These are phyloP conservation scores for Cladorrhinum samala DNA, from an alignment of 495 filamentous ascomycete species.

Conservation along the genomic window DNA sequence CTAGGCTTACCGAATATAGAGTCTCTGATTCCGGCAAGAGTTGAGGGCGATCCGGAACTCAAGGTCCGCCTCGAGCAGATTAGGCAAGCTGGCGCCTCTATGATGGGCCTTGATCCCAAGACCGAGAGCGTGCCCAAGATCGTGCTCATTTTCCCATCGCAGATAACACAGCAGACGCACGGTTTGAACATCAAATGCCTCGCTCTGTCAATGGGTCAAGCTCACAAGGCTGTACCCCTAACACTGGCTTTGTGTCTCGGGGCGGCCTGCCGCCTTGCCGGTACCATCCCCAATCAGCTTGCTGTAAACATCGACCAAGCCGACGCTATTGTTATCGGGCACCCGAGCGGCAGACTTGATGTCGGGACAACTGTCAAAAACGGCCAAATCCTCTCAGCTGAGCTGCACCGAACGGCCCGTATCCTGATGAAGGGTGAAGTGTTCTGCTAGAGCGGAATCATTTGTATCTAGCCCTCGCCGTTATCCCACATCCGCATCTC, in stretches of 20 bases:
- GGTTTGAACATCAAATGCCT: constrained; percentile 41
- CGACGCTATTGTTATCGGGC: constrained; percentile 47
- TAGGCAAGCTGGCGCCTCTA: constrained; percentile 50
- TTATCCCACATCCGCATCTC: no score
- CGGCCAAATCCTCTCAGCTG: constrained; percentile 39
- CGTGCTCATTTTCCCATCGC: constrained; percentile 48
- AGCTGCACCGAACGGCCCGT: constrained; percentile 49
- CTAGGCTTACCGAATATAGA: constrained; percentile 38
- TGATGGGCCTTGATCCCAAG: constrained; percentile 57
- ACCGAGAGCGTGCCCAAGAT: constrained; percentile 63
- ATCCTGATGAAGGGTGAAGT: constrained; percentile 52
- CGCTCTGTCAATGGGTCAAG: constrained; percentile 49
- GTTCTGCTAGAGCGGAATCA: constrained; percentile 35
- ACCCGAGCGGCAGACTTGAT: constrained; percentile 55
- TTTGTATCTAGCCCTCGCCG: no score
- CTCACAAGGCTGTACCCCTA: constrained; percentile 58
- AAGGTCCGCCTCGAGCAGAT: constrained; percentile 54
- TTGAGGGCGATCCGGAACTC: constrained; percentile 42
- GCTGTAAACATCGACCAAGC: constrained; percentile 17
- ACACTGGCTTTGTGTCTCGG: constrained; percentile 57
- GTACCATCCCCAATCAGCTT: constrained; percentile 41
- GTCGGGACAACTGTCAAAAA: constrained; percentile 44
- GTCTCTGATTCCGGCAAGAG: constrained; percentile 47
- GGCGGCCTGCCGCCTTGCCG: constrained; percentile 46
- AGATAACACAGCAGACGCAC: constrained; percentile 3